Evolutionary conservation across 108 stramenopile genomes (phyloP).

Genomic region (Stephanodiscus triporus): DNA sequence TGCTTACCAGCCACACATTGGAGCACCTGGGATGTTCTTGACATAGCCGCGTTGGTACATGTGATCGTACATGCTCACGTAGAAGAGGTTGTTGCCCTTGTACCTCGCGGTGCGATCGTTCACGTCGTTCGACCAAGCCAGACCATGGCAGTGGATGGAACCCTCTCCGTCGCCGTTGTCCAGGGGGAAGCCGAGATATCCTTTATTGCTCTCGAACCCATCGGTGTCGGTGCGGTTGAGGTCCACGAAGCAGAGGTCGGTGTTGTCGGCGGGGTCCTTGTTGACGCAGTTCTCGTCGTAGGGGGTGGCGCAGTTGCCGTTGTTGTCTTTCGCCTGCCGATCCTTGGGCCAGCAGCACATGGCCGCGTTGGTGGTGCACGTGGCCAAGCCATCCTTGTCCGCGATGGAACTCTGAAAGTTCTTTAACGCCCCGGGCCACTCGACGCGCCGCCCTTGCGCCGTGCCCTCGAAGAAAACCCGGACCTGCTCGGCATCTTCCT

Average conservation of each 20-base stretch:
- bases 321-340: slow-evolving; percentile 62
- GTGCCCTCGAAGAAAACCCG: slow-evolving; percentile 32
- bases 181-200: slow-evolving; percentile 35
- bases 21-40: slow-evolving; percentile 32
- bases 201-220: slow-evolving; percentile 11
- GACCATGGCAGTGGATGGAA: slow-evolving; percentile 59
- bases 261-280: slow-evolving; percentile 60
- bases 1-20: slow-evolving; percentile 41
- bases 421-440: slow-evolving; percentile 28
- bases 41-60: slow-evolving; percentile 52
- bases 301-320: slow-evolving; percentile 53
- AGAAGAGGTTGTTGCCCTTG: slow-evolving; percentile 61
- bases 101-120: slow-evolving; percentile 29
- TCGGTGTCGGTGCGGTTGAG: slow-evolving; percentile 1
- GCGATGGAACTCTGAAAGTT: slow-evolving; percentile 26
- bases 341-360: slow-evolving; percentile 64
- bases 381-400: background rate
- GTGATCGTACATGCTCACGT: slow-evolving; percentile 63
- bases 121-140: slow-evolving; percentile 52
- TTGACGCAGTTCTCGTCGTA: slow-evolving; percentile 53
- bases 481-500: slow-evolving; percentile 31
- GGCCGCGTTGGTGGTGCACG: slow-evolving; percentile 40
- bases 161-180: slow-evolving; percentile 44
- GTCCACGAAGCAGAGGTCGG: slow-evolving; percentile 58
- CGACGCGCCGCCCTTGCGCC: slow-evolving; percentile 4